These are phyloP conservation scores for Periconia macrospinosa DNA, from an alignment of 2,329 filamentous ascomycete genomes.

Conservation along the genomic window DNA sequence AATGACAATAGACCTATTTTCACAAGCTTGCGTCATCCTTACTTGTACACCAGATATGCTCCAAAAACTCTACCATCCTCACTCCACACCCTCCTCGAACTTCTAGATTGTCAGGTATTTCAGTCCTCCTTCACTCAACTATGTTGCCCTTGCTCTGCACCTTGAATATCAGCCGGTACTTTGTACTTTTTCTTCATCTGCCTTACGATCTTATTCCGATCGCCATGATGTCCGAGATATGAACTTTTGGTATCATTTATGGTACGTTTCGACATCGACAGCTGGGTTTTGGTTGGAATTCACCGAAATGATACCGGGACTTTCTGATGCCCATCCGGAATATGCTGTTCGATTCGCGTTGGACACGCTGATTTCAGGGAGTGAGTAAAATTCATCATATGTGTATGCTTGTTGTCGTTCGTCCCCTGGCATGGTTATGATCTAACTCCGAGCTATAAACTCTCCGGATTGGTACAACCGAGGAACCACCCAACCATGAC, in stretches of 20 bases:
- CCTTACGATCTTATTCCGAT: conserved; percentile 5
- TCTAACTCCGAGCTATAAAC: too few species aligned
- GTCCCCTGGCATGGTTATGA: too few species aligned
- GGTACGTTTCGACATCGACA: not conserved
- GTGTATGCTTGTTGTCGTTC: not conserved
- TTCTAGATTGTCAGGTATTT: too few species aligned
- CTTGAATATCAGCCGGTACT: too few species aligned
- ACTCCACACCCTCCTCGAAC: conserved; percentile 4
- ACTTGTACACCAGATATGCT: conserved; percentile 7
- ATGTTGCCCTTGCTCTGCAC: too few species aligned
- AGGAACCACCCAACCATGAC: too few species aligned
- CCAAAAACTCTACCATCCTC: too few species aligned
- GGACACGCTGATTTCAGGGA: not conserved
- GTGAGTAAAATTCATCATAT: not conserved
- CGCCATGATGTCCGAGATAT: conserved; percentile 10
- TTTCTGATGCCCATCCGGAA: not conserved
- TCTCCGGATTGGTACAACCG: too few species aligned
- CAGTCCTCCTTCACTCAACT: too few species aligned
- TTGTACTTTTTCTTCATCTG: not conserved
- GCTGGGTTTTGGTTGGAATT: not conserved
- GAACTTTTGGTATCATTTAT: conserved; percentile 11
- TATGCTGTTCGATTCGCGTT: not conserved
- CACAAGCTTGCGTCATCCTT: not conserved
- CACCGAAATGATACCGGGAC: not conserved
- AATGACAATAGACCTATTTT: not conserved